These are phyloP conservation scores for Solanum chiquidenum DNA, from an alignment of 257 asterid genomes.

Conservation along the genomic window DNA sequence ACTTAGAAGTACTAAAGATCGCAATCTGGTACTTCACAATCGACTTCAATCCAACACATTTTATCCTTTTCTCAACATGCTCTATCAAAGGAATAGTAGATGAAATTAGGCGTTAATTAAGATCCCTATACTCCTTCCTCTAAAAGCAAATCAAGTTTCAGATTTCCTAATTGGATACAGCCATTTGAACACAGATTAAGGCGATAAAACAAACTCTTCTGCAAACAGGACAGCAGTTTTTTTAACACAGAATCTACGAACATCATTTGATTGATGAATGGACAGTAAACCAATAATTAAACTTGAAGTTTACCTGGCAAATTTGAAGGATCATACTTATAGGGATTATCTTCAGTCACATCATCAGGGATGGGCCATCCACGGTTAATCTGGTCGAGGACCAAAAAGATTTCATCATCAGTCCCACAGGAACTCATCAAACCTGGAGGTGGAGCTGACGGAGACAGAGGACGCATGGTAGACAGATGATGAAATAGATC, in stretches of 20 bases:
- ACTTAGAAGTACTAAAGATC: neutral
- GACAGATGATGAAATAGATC: conserved; percentile 8
- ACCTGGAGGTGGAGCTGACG: conserved; percentile 11
- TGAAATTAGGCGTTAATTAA: neutral
- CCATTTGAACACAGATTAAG: neutral
- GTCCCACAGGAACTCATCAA: conserved; percentile 17
- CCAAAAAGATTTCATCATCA: conserved; percentile 29
- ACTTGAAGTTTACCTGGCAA: conserved; percentile 41
- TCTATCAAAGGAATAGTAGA: neutral
- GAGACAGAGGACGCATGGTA: conserved; percentile 38
- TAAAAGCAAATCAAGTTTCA: neutral
- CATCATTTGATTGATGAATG: neutral
- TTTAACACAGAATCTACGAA: neutral
- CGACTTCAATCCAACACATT: neutral
- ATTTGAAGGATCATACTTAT: conserved; percentile 27
- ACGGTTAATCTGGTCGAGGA: conserved; percentile 11
- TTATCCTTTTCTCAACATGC: neutral
- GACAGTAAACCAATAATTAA: neutral
- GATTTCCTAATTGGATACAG: neutral
- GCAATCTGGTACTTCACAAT: neutral
- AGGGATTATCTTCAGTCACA: conserved; percentile 46
- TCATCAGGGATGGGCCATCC: conserved; percentile 40
- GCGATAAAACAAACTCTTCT: neutral
- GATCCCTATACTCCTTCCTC: neutral
- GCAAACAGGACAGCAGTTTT: neutral